Conservation (phyloP, 2,329 filamentous ascomycete species). For the Alternaria rosae region DNA sequence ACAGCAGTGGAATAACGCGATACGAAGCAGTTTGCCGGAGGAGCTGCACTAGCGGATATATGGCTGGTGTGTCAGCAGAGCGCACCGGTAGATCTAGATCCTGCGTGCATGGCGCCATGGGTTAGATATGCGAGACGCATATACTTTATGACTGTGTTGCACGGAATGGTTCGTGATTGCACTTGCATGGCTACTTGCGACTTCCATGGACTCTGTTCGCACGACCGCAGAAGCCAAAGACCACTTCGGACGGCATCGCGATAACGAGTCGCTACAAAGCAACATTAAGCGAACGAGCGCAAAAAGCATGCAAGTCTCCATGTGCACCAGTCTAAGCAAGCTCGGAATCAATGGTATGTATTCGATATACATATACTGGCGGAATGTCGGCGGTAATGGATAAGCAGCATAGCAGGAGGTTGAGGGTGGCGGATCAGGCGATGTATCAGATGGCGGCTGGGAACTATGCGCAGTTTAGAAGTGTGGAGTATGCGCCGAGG, state of each 20-base stretch:
- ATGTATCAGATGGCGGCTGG: not conserved
- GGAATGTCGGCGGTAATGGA: slow-evolving; percentile 51
- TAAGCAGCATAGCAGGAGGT: slow-evolving; percentile 23
- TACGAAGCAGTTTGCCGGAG: not conserved
- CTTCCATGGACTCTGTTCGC: not conserved
- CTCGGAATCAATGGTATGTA: not conserved
- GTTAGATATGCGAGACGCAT: not conserved
- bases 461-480: not conserved
- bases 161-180: not conserved
- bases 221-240: not conserved
- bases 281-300: slow-evolving; percentile 12
- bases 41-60: not conserved
- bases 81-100: not conserved
- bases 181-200: not conserved
- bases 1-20: slow-evolving; percentile 7
- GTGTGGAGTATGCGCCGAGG: not conserved
- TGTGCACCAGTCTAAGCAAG: not conserved
- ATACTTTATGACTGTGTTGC: not conserved
- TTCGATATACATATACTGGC: slow-evolving; percentile 30
- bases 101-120: not conserved
- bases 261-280: slow-evolving; percentile 17
- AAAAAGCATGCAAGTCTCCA: not conserved
- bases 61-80: not conserved
- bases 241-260: slow-evolving; percentile 42
- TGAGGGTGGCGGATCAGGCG: not conserved